Percentiles rank a stretch among this genome's conserved stretches.
These are phyloP conservation scores for Lyophyllum atratum DNA, from an alignment of 768 basidiomycete species.

Conservation along the genomic window DNA sequence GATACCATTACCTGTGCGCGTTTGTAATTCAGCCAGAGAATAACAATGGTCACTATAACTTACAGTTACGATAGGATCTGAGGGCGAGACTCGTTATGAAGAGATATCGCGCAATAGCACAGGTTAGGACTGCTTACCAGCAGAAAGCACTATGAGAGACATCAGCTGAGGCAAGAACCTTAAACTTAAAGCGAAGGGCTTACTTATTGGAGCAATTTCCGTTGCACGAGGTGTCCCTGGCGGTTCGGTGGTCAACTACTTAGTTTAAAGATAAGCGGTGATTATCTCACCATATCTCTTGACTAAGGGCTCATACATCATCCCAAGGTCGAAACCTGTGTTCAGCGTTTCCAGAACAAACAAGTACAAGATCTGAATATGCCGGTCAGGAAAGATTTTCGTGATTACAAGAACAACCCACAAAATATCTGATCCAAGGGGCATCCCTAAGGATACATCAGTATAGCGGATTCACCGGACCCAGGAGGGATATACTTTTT, in stretches of 20 bases:
- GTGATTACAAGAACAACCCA: not conserved
- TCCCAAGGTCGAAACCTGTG: conserved; percentile 20
- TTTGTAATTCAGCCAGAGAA: not conserved
- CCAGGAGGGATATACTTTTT: not conserved
- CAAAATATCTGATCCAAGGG: not conserved
- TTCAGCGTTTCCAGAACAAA: conserved; percentile 25
- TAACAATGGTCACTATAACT: not conserved
- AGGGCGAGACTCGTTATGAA: not conserved
- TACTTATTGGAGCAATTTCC: conserved; percentile 9
- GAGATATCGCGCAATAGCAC: not conserved
- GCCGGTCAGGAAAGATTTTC: not conserved
- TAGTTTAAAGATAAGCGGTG: not conserved
- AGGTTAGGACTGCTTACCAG: not conserved
- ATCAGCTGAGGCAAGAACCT: not conserved
- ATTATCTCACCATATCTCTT: conserved; percentile 17
- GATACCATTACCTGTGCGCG: conserved; percentile 19
- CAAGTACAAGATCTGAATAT: conserved; percentile 22
- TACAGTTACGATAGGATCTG: conserved; percentile 19
- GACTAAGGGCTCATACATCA: conserved; percentile 26
- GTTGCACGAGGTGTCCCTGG: conserved; percentile 8
- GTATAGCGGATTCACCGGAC: not conserved
- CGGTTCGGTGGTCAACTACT: not conserved
- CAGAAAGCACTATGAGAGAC: not conserved
- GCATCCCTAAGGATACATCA: not conserved
- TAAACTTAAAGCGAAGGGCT: not conserved